These are phyloP conservation scores for Beauveria sp. DNA, from an alignment of 2,329 filamentous ascomycete species.

Conservation along the genomic window DNA sequence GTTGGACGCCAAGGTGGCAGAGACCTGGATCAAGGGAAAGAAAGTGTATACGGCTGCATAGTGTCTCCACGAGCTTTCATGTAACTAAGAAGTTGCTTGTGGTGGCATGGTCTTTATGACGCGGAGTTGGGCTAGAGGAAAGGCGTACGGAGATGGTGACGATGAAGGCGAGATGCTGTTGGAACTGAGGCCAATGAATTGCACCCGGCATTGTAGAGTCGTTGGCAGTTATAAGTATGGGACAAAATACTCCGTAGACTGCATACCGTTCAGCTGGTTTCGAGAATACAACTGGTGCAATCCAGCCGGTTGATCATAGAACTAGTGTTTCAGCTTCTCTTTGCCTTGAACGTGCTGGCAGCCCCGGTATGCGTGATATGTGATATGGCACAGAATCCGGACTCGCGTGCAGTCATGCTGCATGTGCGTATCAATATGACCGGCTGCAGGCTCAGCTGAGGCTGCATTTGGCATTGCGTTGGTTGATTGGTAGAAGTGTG, in stretches of 20 bases:
- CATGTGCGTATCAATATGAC: neutral
- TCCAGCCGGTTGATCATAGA: neutral
- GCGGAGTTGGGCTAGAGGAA: too few species aligned
- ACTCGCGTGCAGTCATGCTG: too few species aligned
- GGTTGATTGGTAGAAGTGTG: neutral
- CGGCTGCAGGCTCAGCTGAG: neutral
- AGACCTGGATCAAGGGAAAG: slow-evolving; percentile 46
- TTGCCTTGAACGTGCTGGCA: neutral
- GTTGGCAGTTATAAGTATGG: neutral
- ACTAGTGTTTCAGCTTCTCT: neutral
- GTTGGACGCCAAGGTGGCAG: slow-evolving; percentile 34
- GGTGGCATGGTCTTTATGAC: too few species aligned
- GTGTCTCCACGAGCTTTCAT: neutral
- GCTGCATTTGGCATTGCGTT: neutral
- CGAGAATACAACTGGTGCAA: neutral
- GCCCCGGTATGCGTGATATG: too few species aligned
- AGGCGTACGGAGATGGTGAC: too few species aligned
- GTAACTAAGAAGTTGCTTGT: neutral
- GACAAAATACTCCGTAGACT: neutral
- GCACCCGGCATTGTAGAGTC: too few species aligned
- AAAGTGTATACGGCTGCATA: slow-evolving; percentile 21
- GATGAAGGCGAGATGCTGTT: too few species aligned
- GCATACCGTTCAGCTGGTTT: neutral
- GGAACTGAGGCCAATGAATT: too few species aligned
- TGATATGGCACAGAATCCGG: too few species aligned